phyloP scores from a whole-genome alignment of 2,329 filamentous ascomycete species.

The Exserohilum turcica region DNA sequence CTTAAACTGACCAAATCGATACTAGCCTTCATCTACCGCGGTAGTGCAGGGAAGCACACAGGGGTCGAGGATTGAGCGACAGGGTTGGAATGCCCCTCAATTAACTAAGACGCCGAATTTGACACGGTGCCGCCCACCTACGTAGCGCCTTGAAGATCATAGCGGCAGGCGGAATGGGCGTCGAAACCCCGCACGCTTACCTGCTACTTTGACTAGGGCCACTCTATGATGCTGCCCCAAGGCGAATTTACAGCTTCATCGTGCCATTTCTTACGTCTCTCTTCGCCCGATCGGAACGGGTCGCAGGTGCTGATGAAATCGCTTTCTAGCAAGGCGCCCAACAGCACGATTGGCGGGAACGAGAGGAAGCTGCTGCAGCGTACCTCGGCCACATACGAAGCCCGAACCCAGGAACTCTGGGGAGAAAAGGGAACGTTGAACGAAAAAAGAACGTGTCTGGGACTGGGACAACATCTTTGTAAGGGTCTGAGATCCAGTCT shows the following conservation, averaged over 20 bases:
- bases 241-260: background rate
- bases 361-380: too few species aligned
- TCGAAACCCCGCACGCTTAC: constrained; percentile 17
- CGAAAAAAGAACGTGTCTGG: background rate
- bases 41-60: constrained; percentile 6
- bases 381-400: background rate
- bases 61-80: constrained; percentile 2
- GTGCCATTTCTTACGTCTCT: background rate
- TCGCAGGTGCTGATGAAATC: background rate
- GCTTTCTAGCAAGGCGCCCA: background rate
- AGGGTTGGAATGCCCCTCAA: constrained; percentile 2
- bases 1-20: background rate
- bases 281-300: background rate
- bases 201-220: background rate
- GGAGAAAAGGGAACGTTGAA: background rate
- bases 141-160: constrained; percentile 7
- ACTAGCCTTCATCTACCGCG: constrained; percentile 16
- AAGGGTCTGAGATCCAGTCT: background rate
- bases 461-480: background rate
- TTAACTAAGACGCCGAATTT: background rate
- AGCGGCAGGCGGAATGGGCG: constrained; percentile 1
- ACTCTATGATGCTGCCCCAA: constrained; percentile 1
- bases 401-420: background rate
- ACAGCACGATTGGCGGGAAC: background rate
- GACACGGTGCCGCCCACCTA: constrained; percentile 1